phyloP scores from a whole-genome alignment of 352 stramenopile genomes.

The Phytophthora sojae region DNA sequence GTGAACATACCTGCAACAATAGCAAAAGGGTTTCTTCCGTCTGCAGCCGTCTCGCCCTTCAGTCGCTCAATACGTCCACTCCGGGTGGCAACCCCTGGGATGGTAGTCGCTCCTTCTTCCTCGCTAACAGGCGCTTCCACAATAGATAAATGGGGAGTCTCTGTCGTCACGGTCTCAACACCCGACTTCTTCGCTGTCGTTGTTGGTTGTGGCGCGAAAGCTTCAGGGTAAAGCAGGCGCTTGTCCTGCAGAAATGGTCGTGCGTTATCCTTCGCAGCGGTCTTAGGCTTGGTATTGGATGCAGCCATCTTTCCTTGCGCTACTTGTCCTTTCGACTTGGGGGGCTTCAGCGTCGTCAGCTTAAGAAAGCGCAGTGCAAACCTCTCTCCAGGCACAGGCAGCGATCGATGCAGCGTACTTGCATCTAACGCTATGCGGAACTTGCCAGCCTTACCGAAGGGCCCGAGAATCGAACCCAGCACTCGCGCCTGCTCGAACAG shows the following conservation, averaged over 20 bases:
- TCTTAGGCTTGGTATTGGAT: constrained; percentile 2
- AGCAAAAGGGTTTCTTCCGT: constrained; percentile 70
- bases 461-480: constrained; percentile 64
- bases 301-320: not conserved
- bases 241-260: constrained; percentile 52
- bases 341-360: constrained; percentile 47
- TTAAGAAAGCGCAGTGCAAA: constrained; percentile 75
- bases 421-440: constrained; percentile 54
- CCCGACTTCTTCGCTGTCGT: not conserved
- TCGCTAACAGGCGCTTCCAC: not conserved
- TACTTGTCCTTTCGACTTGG: constrained; percentile 36
- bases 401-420: not conserved
- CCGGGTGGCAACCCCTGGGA: not conserved
- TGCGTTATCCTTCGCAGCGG: constrained; percentile 9
- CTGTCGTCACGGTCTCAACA: not conserved
- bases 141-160: constrained; percentile 8
- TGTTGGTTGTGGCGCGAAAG: constrained; percentile 15
- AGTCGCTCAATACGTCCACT: constrained; percentile 63
- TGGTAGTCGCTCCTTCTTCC: not conserved
- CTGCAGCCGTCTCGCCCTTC: constrained; percentile 70
- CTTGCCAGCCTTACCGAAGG: constrained; percentile 89
- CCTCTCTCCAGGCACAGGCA: constrained; percentile 46
- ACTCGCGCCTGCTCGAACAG: constrained; percentile 47
- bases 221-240: constrained; percentile 55
- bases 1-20: constrained; percentile 69